Evolutionary conservation across 2,329 filamentous ascomycete species (phyloP).

Genomic region (Cylindrodendrum hubeiense): DNA sequence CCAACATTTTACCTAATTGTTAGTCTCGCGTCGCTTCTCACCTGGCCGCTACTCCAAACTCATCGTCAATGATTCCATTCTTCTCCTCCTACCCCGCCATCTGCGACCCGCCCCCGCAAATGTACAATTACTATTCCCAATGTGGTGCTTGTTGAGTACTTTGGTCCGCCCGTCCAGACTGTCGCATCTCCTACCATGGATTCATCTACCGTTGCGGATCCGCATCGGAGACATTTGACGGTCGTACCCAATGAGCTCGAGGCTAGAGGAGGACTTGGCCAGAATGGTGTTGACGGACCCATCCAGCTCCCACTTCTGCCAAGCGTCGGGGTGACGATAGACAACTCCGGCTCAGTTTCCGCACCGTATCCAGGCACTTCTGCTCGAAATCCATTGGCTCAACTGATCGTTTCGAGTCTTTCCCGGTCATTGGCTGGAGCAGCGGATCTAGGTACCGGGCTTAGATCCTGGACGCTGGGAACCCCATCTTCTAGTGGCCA

Average conservation of each 20-base stretch:
- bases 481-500: background rate
- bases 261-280: background rate
- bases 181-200: background rate
- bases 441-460: constrained; percentile 12
- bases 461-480: background rate
- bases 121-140: background rate
- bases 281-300: background rate
- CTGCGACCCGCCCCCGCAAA: constrained; percentile 15
- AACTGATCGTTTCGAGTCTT: background rate
- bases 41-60: background rate
- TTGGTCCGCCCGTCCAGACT: no score
- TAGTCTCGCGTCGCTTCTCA: background rate
- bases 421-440: background rate
- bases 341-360: background rate
- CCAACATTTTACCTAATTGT: background rate
- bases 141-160: constrained; percentile 1
- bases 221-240: constrained; percentile 5
- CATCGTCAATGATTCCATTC: background rate
- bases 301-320: background rate
- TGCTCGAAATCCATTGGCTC: background rate
- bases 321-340: background rate
- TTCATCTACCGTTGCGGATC: constrained; percentile 13
- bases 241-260: background rate
- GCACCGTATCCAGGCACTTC: background rate
- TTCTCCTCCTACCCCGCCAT: background rate